These are phyloP conservation scores for Beauveria australis DNA, from an alignment of 2,329 filamentous ascomycete species.

Conservation along the genomic window DNA sequence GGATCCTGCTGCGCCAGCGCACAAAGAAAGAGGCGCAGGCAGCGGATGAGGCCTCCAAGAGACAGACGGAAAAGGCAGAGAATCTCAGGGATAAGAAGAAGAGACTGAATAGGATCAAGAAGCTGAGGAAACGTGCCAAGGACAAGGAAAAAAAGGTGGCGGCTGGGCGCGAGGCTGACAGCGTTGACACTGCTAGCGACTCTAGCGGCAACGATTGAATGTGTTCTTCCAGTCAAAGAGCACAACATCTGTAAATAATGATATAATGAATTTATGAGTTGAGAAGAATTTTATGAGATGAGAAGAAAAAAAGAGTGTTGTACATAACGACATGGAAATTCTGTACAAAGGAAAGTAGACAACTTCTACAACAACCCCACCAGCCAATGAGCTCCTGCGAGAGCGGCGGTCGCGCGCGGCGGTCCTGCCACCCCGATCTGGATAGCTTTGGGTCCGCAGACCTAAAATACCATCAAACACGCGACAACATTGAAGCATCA, in stretches of 20 bases:
- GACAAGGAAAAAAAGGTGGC: conserved; percentile 52
- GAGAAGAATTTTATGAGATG: background rate
- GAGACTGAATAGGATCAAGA: conserved; percentile 36
- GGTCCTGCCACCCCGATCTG: conserved; percentile 1
- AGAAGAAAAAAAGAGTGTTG: background rate
- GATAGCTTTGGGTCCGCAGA: conserved; percentile 1
- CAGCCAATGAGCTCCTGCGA: conserved; percentile 6
- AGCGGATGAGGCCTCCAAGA: conserved; percentile 30
- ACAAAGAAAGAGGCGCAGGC: conserved; percentile 34
- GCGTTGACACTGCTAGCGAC: conserved; percentile 15
- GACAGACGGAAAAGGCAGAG: conserved; percentile 43
- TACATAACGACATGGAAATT: too few species aligned
- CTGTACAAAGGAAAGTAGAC: too few species aligned
- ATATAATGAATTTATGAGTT: background rate
- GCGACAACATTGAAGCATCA: background rate
- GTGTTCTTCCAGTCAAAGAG: background rate
- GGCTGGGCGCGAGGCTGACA: conserved; percentile 11
- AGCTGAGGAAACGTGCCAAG: conserved; percentile 38
- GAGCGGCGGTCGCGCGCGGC: background rate
- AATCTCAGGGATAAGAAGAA: conserved; percentile 51
- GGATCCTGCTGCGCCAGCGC: conserved; percentile 42
- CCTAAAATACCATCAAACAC: conserved; percentile 5
- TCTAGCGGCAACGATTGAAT: conserved; percentile 16
- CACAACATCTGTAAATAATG: background rate
- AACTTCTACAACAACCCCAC: conserved; percentile 1